These are phyloP conservation scores for Leptoxyphium fumago DNA, from an alignment of 2,329 filamentous ascomycete species.

Conservation along the genomic window DNA sequence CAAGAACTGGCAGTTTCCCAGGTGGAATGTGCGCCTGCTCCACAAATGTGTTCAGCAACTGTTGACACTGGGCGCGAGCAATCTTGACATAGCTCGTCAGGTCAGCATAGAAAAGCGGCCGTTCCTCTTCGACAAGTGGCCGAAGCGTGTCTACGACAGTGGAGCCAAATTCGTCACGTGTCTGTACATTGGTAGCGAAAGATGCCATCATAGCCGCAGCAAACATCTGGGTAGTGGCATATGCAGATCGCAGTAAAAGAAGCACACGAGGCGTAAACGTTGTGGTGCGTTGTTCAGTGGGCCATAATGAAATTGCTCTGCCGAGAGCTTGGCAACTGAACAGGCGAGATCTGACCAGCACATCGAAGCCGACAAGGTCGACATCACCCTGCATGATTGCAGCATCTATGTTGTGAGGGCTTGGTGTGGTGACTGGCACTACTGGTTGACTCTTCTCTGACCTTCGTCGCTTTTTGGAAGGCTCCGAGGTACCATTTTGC, in stretches of 20 bases:
- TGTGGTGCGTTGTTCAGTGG: constrained; percentile 42
- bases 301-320: constrained; percentile 63
- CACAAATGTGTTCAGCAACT: constrained; percentile 78
- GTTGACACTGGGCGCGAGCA: constrained; percentile 79
- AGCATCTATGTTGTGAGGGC: constrained; percentile 90
- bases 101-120: constrained; percentile 73
- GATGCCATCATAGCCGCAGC: constrained; percentile 67
- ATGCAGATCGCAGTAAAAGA: constrained; percentile 53
- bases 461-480: constrained; percentile 64
- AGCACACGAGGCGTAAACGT: constrained; percentile 52
- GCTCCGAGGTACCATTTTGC: constrained; percentile 41
- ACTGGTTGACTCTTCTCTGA: constrained; percentile 54
- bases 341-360: constrained; percentile 78
- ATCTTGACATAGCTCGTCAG: constrained; percentile 81
- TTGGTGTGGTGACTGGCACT: constrained; percentile 26
- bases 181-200: constrained; percentile 6
- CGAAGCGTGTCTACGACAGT: constrained; percentile 53
- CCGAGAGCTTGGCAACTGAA: constrained; percentile 77
- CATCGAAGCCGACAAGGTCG: constrained; percentile 81
- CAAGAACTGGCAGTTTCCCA: constrained; percentile 61
- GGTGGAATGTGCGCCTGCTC: constrained; percentile 73
- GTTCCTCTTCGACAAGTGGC: constrained; percentile 64
- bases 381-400: constrained; percentile 97
- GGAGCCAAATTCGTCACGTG: constrained; percentile 35
- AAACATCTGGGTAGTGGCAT: constrained; percentile 74